Conservation (phyloP, 2,329 filamentous ascomycete genomes). For the Stagonosporopsis rhizophila region DNA sequence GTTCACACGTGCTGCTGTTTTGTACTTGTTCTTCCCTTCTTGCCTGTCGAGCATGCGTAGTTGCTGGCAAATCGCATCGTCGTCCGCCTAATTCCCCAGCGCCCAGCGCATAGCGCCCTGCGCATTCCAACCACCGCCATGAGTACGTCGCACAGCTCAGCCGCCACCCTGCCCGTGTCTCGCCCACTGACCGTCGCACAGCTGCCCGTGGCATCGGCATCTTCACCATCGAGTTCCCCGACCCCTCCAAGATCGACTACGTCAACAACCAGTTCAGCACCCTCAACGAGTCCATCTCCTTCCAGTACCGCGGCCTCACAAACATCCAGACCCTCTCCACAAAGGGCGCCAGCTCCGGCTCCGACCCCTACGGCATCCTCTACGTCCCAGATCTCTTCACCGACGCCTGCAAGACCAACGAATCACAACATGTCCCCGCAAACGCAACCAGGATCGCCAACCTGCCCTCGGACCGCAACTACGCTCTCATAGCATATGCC, state of each 20-base stretch:
- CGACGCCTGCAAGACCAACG: slow-evolving; percentile 69
- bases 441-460: slow-evolving; percentile 78
- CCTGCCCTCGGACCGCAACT: slow-evolving; percentile 68
- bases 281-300: slow-evolving; percentile 42
- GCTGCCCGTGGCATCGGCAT: slow-evolving; percentile 46
- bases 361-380: slow-evolving; percentile 76
- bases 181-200: slow-evolving; percentile 29
- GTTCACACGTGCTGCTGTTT: not conserved
- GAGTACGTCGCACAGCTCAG: slow-evolving; percentile 38
- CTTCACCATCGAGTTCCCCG: slow-evolving; percentile 48
- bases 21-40: not conserved
- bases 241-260: slow-evolving; percentile 38
- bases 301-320: slow-evolving; percentile 47
- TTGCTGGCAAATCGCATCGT: slow-evolving; percentile 6
- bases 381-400: slow-evolving; percentile 78
- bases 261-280: slow-evolving; percentile 43
- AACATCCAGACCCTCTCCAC: slow-evolving; percentile 80
- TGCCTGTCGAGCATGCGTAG: slow-evolving; percentile 26
- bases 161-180: slow-evolving; percentile 7
- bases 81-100: slow-evolving; percentile 14
- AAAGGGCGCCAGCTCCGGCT: slow-evolving; percentile 67
- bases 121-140: slow-evolving; percentile 37
- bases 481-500: slow-evolving; percentile 79
- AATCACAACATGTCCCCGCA: slow-evolving; percentile 70
- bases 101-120: slow-evolving; percentile 1